A percentile compares a stretch with the other conserved stretches of the same genome.
phyloP scores from a whole-genome alignment of 768 basidiomycete species.

The Dictyophora rubrovolvata region DNA sequence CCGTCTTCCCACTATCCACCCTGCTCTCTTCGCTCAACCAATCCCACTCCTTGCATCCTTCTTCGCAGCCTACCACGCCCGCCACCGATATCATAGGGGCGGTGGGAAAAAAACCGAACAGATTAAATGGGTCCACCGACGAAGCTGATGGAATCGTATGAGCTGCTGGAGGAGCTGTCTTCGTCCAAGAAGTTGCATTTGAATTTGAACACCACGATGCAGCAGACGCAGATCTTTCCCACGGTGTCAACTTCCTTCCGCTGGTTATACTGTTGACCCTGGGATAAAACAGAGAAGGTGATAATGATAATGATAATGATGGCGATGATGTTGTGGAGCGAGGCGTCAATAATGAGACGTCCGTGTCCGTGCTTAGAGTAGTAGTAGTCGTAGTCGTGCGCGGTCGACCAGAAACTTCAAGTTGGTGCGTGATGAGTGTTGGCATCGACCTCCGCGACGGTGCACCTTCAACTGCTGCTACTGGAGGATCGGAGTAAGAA shows the following conservation, averaged over 20 bases:
- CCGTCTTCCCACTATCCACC: conserved; percentile 16
- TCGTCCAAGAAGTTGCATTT: too few relatives aligned
- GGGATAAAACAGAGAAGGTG: too few relatives aligned
- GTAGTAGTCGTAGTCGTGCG: too few relatives aligned
- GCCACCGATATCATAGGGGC: background rate
- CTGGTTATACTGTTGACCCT: background rate
- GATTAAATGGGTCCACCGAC: conserved; percentile 37
- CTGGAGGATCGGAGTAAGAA: too few relatives aligned
- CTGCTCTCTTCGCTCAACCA: conserved; percentile 30
- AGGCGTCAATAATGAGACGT: too few relatives aligned
- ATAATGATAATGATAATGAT: too few relatives aligned
- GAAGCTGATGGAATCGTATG: background rate
- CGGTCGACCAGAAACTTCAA: too few relatives aligned
- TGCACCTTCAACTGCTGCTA: too few relatives aligned
- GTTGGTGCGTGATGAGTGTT: too few relatives aligned
- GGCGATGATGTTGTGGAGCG: too few relatives aligned
- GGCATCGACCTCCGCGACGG: too few relatives aligned
- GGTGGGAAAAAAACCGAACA: conserved; percentile 40
- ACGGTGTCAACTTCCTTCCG: background rate
- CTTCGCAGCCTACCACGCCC: conserved; percentile 4
- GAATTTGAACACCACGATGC: background rate
- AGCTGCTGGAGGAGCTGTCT: background rate
- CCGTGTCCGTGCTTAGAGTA: too few relatives aligned
- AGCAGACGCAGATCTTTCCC: background rate
- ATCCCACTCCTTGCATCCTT: conserved; percentile 27